These are phyloP conservation scores for Pseudocercospora cruenta DNA, from an alignment of 2,329 filamentous ascomycete genomes.

Conservation along the genomic window DNA sequence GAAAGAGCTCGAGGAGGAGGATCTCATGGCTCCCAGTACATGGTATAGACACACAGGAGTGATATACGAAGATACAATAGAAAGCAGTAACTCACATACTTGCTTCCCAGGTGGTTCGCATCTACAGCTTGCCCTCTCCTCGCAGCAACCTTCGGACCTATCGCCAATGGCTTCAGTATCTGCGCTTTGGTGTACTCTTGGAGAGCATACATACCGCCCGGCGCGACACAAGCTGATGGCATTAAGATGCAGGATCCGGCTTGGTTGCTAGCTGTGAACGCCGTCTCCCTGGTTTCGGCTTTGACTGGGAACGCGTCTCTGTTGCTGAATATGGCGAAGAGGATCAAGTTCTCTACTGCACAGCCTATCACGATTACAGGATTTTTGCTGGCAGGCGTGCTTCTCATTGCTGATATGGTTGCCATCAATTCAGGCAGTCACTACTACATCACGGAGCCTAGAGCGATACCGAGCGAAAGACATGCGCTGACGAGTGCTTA, in stretches of 20 bases:
- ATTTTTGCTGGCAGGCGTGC: slow-evolving; percentile 58
- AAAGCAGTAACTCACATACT: background rate
- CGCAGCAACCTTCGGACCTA: slow-evolving; percentile 50
- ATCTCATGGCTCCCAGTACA: slow-evolving; percentile 48
- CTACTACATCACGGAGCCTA: slow-evolving; percentile 46
- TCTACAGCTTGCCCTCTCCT: slow-evolving; percentile 62
- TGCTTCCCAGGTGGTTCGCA: slow-evolving; percentile 56
- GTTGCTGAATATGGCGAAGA: slow-evolving; percentile 62
- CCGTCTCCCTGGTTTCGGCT: slow-evolving; percentile 58
- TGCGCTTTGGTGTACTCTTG: slow-evolving; percentile 59
- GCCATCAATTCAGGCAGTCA: slow-evolving; percentile 49
- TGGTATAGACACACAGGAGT: slow-evolving; percentile 43
- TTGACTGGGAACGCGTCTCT: slow-evolving; percentile 59
- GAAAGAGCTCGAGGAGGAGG: slow-evolving; percentile 42
- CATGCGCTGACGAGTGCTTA: slow-evolving; percentile 60
- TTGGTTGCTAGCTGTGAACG: slow-evolving; percentile 58
- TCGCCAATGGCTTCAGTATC: slow-evolving; percentile 45
- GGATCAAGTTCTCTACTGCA: slow-evolving; percentile 58
- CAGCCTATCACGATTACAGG: slow-evolving; percentile 64
- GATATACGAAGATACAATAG: background rate
- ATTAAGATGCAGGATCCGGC: slow-evolving; percentile 55
- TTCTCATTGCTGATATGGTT: slow-evolving; percentile 58
- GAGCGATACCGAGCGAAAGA: slow-evolving; percentile 32
- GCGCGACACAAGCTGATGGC: slow-evolving; percentile 46
- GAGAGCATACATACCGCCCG: slow-evolving; percentile 56